A percentile compares a stretch with the other conserved stretches of the same genome.
These are phyloP conservation scores for Dacryopinax spathularia DNA, from an alignment of 768 basidiomycete genomes.

Conservation along the genomic window DNA sequence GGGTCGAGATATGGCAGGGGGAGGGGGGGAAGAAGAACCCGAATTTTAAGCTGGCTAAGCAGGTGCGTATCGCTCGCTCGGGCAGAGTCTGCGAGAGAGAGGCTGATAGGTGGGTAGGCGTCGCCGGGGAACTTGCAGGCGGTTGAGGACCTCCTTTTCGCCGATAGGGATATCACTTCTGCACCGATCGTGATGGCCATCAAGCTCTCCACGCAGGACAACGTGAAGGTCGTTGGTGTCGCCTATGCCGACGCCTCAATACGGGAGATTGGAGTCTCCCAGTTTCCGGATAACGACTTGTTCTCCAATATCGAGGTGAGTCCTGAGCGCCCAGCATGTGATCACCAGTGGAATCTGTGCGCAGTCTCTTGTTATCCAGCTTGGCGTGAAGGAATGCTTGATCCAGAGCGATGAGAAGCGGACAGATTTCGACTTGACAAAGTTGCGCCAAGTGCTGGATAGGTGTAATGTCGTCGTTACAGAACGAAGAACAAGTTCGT, in stretches of 20 bases:
- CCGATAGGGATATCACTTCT: constrained; percentile 59
- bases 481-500: constrained; percentile 71
- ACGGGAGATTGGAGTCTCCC: constrained; percentile 72
- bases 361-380: constrained; percentile 86
- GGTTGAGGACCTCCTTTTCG: constrained; percentile 76
- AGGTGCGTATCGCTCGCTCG: constrained; percentile 32
- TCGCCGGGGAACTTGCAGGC: constrained; percentile 58
- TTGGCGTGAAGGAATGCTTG: constrained; percentile 93
- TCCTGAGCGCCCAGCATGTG: background rate
- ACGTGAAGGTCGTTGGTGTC: constrained; percentile 56
- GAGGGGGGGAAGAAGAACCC: constrained; percentile 60
- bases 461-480: constrained; percentile 83
- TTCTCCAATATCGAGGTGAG: constrained; percentile 89
- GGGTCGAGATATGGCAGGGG: constrained; percentile 79
- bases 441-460: constrained; percentile 73
- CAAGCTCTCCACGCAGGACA: constrained; percentile 50
- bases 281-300: constrained; percentile 87
- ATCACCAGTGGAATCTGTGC: background rate
- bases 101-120: constrained; percentile 29
- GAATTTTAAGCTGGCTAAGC: constrained; percentile 68
- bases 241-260: constrained; percentile 86
- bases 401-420: constrained; percentile 38
- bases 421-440: constrained; percentile 68
- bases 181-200: constrained; percentile 85
- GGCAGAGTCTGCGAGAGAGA: too few species aligned